Evolutionary conservation across 202 grass and related monocot species (phyloP), one percentile per base, ranked within the genome.

Genomic region (Eragrostis tef): DNA sequence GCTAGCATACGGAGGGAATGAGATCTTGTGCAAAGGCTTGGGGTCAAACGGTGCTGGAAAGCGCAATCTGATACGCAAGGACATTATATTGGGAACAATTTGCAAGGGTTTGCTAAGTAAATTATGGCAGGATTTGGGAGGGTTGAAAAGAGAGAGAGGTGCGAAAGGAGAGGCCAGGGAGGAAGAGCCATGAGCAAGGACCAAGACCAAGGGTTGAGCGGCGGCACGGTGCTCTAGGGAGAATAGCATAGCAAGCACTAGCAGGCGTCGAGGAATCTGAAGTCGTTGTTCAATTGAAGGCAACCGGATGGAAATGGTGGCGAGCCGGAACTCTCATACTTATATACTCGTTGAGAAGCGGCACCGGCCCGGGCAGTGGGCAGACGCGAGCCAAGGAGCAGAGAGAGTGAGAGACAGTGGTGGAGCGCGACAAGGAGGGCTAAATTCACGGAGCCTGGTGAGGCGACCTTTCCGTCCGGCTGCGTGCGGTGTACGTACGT

Each of bases 371-470:
- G n/a, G n/a, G n/a, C n/a, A n/a, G n/a, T n/a, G n/a, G n/a, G n/a
- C n/a, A n/a, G n/a, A n/a, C n/a, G n/a, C n/a, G n/a, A n/a, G n/a
- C n/a, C n/a, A n/a, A n/a, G n/a, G n/a, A n/a, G n/a, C n/a, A n/a
- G n/a, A n/a, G 6, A 21, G 11, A 2, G 49, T 52, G 49, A 52
- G 3, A 3, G 11, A 3, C 53, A 6, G 22, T 2, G 24, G 4
- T 13, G 4, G 60, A 19, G 60, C n/a, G 71, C 10, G 67, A 73
- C 75, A 79, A 45, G 76, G 11, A 48, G 24, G 34, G 59, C 76
- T 66, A 48, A 57, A 72, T 86, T 79, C 12, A 66, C 59, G 75
- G 75, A 66, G 75, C 59, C 34, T 21, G 58, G 83, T 22, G 46
- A 31, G 29, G 29, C 29, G 29, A 31, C 29, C 29, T 31, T 1